Conservation (phyloP, 73 alveolate genomes). For the Paramecium pentaurelia region DNA sequence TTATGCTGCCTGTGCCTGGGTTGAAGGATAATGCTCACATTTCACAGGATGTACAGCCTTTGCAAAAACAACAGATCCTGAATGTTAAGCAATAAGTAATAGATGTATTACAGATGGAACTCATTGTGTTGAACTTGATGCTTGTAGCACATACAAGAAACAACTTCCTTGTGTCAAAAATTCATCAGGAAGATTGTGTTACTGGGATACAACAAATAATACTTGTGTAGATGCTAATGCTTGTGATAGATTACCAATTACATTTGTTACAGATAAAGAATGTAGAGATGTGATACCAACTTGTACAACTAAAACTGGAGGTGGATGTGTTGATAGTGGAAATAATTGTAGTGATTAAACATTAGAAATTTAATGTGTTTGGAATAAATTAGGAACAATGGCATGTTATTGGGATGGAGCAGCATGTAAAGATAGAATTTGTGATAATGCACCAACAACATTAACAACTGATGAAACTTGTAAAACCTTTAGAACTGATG, state of each 20-base stretch:
- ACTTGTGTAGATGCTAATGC: neutral
- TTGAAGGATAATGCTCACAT: neutral
- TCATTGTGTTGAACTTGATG: neutral
- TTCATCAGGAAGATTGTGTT: neutral
- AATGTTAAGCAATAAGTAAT: neutral
- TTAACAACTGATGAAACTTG: neutral
- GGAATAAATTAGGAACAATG: neutral
- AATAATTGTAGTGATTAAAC: neutral
- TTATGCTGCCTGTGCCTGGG: neutral
- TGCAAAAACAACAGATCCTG: neutral
- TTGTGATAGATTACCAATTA: neutral
- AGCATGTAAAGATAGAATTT: neutral
- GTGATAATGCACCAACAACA: neutral
- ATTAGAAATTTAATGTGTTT: neutral
- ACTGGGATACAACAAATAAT: neutral
- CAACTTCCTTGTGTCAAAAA: neutral
- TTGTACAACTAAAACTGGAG: neutral
- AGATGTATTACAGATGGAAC: constrained; percentile 33
- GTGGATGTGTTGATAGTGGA: constrained; percentile 29
- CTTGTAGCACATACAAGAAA: neutral
- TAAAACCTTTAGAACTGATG: neutral
- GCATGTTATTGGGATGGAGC: neutral
- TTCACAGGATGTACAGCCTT: neutral
- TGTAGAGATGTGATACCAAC: neutral
- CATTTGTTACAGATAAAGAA: neutral